phyloP scores from a whole-genome alignment of 2,329 filamentous ascomycete genomes.

The Paecilomyces sp. region DNA sequence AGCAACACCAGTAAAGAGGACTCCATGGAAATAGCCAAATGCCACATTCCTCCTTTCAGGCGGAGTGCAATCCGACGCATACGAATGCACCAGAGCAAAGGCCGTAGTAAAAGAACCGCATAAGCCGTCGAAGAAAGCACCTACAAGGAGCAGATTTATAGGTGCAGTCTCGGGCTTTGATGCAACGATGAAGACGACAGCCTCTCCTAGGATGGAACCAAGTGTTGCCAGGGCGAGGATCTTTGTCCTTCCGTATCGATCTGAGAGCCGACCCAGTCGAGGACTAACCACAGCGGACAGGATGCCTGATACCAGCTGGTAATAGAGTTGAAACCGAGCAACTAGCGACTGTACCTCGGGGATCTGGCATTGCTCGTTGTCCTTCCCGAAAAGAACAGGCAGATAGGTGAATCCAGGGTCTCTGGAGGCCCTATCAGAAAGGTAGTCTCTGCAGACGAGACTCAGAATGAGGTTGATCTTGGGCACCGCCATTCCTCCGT shows the following conservation, averaged over 20 bases:
- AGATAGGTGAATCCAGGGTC: slow-evolving; percentile 55
- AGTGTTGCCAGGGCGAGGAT: slow-evolving; percentile 66
- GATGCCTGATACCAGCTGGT: slow-evolving; percentile 66
- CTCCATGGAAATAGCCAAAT: slow-evolving; percentile 86
- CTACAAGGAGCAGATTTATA: slow-evolving; percentile 72
- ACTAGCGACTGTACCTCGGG: slow-evolving; percentile 71
- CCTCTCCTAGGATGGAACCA: slow-evolving; percentile 68
- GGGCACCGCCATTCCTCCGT: slow-evolving; percentile 78
- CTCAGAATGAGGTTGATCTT: slow-evolving; percentile 80
- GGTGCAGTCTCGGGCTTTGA: slow-evolving; percentile 64
- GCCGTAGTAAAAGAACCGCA: slow-evolving; percentile 83
- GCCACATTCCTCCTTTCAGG: slow-evolving; percentile 72
- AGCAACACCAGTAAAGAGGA: slow-evolving; percentile 81
- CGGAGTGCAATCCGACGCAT: slow-evolving; percentile 80
- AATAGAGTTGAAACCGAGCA: slow-evolving; percentile 69
- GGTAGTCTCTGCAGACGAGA: slow-evolving; percentile 77
- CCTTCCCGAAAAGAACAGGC: slow-evolving; percentile 59
- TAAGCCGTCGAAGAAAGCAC: slow-evolving; percentile 71
- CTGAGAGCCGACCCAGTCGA: slow-evolving; percentile 75
- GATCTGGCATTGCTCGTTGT: slow-evolving; percentile 73
- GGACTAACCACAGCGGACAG: slow-evolving; percentile 77
- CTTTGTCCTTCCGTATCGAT: slow-evolving; percentile 72
- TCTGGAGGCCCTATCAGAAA: slow-evolving; percentile 56
- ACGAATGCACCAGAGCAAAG: slow-evolving; percentile 73
- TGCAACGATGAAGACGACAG: slow-evolving; percentile 71